Conservation (phyloP, 202 grass and related monocot genomes). For the Digitaria exilis region DNA sequence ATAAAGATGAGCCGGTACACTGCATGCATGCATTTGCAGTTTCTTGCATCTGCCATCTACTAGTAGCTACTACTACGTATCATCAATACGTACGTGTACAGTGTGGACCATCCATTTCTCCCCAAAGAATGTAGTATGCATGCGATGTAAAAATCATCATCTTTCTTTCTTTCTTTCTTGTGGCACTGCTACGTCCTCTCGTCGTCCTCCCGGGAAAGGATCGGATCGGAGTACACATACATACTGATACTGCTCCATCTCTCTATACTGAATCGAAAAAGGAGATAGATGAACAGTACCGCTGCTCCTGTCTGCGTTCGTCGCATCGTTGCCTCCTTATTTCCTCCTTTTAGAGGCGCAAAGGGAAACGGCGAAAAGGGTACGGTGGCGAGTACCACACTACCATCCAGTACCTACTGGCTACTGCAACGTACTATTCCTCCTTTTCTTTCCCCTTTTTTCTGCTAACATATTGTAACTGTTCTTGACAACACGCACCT, state of each 20-base stretch:
- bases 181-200: no score
- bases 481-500: neutral
- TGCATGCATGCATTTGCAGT: slow-evolving; percentile 25
- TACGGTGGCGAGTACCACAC: neutral
- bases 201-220: neutral
- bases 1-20: slow-evolving; percentile 39
- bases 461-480: neutral
- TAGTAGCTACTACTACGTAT: neutral
- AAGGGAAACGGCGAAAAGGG: slow-evolving; percentile 18
- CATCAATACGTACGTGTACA: slow-evolving; percentile 8
- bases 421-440: no score
- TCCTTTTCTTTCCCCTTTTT: no score
- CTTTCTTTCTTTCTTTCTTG: neutral
- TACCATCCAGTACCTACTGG: neutral
- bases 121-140: neutral
- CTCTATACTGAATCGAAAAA: neutral
- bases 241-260: neutral
- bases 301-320: slow-evolving; percentile 6
- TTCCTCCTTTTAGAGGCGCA: neutral
- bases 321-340: slow-evolving; percentile 34
- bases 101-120: neutral
- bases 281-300: neutral
- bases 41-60: neutral
- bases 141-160: neutral
- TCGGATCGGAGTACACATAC: no score